Evolutionary conservation across 202 grass and related monocot species (phyloP).

Genomic region (Bolboschoenoplectus hybrid): DNA sequence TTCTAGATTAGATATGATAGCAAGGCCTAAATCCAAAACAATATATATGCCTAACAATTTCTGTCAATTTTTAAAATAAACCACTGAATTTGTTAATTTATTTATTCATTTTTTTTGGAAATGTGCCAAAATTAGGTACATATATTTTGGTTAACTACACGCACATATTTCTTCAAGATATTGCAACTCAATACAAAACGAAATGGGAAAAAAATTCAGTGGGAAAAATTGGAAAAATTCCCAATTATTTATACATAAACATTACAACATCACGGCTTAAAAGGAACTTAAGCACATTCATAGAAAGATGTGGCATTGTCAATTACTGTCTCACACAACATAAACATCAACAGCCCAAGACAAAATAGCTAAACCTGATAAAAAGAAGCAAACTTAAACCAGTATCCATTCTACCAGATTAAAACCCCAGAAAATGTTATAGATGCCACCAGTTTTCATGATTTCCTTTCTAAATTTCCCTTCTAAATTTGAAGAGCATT

Average conservation of each 20-base stretch:
- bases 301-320: not conserved
- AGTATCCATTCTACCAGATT: not conserved
- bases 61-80: not conserved
- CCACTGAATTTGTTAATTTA: too few species aligned
- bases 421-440: too few species aligned
- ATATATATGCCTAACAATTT: not conserved
- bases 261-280: not conserved
- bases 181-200: not conserved
- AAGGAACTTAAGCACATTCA: not conserved
- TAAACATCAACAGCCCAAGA: not conserved
- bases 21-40: not conserved
- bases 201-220: not conserved
- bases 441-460: not conserved
- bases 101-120: too few species aligned
- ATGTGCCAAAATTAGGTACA: too few species aligned
- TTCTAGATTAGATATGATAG: not conserved
- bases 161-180: not conserved
- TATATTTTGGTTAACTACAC: too few species aligned
- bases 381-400: not conserved
- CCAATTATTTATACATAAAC: not conserved
- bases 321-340: not conserved
- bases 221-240: not conserved
- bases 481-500: conserved; percentile 88
- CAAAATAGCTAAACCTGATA: not conserved
- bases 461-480: conserved; percentile 7